A percentile compares a stretch with the other conserved stretches of the same genome.
phyloP scores from a whole-genome alignment of 441 rosid genomes.

The Corymbia citriodora region DNA sequence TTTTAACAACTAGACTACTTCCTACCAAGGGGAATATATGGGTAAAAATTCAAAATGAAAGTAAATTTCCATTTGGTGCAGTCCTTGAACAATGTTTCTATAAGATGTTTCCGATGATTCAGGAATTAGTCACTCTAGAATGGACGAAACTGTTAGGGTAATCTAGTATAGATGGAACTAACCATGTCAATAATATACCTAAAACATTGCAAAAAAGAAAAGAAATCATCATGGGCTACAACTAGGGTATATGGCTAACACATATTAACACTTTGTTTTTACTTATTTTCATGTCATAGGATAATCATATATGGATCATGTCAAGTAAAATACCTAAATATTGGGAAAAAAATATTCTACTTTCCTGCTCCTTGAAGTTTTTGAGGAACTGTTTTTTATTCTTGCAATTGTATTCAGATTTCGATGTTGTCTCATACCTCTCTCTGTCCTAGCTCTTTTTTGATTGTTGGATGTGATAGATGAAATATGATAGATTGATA shows the following conservation, averaged over 20 bases:
- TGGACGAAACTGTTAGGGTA: neutral
- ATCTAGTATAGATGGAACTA: neutral
- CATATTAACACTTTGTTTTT: neutral
- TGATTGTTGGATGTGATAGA: neutral
- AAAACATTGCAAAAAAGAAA: neutral
- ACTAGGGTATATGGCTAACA: neutral
- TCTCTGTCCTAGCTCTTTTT: neutral
- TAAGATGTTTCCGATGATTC: neutral
- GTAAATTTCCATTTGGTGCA: neutral
- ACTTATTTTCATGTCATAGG: neutral
- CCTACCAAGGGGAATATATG: neutral
- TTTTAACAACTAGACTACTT: neutral
- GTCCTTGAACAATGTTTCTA: neutral
- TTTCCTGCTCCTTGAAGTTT: neutral
- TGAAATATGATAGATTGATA: neutral
- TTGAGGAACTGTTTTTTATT: neutral
- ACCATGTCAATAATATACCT: neutral
- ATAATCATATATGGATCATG: neutral
- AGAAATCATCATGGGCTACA: neutral
- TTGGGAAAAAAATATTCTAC: neutral
- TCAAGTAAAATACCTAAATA: neutral
- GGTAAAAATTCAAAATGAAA: neutral
- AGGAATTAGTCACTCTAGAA: neutral
- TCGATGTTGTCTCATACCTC: neutral
- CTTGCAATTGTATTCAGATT: neutral